Conservation (phyloP, 305 asterid genomes). For the Fraxinus latifolia region DNA sequence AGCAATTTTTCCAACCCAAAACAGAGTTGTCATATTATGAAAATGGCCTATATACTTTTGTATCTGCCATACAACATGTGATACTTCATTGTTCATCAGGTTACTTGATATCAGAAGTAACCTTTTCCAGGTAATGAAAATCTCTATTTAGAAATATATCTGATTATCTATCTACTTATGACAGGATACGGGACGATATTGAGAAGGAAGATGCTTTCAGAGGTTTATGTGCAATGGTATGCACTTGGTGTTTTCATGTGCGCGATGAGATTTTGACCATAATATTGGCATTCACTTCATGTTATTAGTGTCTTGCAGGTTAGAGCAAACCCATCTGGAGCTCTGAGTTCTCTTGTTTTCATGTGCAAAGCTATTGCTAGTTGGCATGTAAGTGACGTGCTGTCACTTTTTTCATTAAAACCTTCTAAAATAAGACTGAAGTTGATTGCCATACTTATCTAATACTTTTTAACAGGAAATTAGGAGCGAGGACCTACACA, state of each 20-base stretch:
- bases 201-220: conserved; percentile 97
- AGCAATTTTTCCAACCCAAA: neutral
- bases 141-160: neutral
- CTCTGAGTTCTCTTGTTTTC: conserved; percentile 69
- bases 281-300: conserved; percentile 9
- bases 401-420: conserved; percentile 8
- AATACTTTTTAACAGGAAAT: conserved; percentile 56
- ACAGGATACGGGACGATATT: conserved; percentile 93
- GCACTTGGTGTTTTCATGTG: conserved; percentile 8
- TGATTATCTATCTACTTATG: conserved; percentile 24
- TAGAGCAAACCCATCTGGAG: conserved; percentile 85
- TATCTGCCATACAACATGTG: neutral
- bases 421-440: neutral
- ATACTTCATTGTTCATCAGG: neutral
- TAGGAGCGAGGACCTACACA: conserved; percentile 76
- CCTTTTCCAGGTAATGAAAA: neutral
- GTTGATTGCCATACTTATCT: conserved; percentile 14
- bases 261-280: neutral
- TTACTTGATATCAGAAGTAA: neutral
- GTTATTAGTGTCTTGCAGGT: conserved; percentile 50
- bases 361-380: conserved; percentile 83
- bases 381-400: conserved; percentile 73
- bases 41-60: neutral
- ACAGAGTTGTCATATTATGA: neutral
- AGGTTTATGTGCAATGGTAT: conserved; percentile 94